A percentile compares a stretch with the other conserved stretches of the same genome.
Evolutionary conservation across 306 rosid species (phyloP).

Genomic region (Dalbergia cochinchinensis): DNA sequence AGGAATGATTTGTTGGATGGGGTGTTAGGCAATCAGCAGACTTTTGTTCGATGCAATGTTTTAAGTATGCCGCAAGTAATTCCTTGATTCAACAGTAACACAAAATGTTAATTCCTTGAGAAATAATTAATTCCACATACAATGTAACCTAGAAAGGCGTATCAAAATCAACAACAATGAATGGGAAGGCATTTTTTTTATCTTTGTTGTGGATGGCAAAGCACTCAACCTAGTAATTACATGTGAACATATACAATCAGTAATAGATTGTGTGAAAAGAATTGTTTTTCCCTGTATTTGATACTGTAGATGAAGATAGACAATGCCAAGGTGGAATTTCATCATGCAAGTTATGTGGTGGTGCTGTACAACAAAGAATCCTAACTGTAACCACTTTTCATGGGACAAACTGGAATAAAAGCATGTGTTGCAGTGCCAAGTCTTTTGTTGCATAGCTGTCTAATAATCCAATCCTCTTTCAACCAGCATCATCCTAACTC

Average conservation of each 20-base stretch:
- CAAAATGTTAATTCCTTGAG: neutral
- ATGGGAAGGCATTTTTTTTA: neutral
- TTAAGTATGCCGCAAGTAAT: slow-evolving; percentile 20
- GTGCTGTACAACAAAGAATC: slow-evolving; percentile 30
- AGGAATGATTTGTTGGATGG: slow-evolving; percentile 18
- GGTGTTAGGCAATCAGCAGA: slow-evolving; percentile 13
- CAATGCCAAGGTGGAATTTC: slow-evolving; percentile 29
- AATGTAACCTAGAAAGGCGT: slow-evolving; percentile 15
- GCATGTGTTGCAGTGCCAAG: neutral
- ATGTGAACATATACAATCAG: neutral
- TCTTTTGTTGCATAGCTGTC: slow-evolving; percentile 15
- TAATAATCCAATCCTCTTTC: slow-evolving; percentile 77
- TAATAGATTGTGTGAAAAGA: neutral
- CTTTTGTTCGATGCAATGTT: slow-evolving; percentile 15
- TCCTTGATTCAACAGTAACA: slow-evolving; percentile 33
- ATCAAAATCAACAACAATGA: slow-evolving; percentile 17
- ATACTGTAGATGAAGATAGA: slow-evolving; percentile 33
- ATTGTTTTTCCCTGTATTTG: slow-evolving; percentile 4
- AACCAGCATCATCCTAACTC: slow-evolving; percentile 69
- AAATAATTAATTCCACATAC: slow-evolving; percentile 13
- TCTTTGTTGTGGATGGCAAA: slow-evolving; percentile 19
- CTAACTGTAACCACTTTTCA: neutral
- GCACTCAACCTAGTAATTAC: slow-evolving; percentile 24
- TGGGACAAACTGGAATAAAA: slow-evolving; percentile 23
- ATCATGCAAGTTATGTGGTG: slow-evolving; percentile 19